Percentiles rank a stretch among this genome's conserved stretches.
phyloP scores from a whole-genome alignment of 805 yeast genomes.

The Barnettozyma sp. region DNA sequence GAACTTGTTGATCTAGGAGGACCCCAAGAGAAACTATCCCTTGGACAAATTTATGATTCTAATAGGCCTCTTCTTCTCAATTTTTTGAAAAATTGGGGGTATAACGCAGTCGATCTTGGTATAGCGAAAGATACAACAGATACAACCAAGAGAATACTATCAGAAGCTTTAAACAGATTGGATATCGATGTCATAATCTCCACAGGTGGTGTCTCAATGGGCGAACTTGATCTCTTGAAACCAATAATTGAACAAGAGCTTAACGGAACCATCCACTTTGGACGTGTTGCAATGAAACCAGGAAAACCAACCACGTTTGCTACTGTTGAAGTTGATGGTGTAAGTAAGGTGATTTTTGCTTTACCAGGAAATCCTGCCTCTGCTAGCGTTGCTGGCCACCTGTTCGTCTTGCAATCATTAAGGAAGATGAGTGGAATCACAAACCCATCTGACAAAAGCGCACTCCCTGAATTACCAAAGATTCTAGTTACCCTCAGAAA shows the following conservation, averaged over 20 bases:
- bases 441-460: constrained; percentile 7
- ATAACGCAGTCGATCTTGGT: constrained; percentile 40
- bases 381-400: constrained; percentile 39
- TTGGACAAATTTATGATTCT: constrained; percentile 44
- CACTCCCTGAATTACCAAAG: constrained; percentile 26
- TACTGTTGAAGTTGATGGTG: constrained; percentile 25
- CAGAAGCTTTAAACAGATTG: constrained; percentile 16
- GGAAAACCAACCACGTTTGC: constrained; percentile 57
- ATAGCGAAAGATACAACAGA: constrained; percentile 38
- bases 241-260: constrained; percentile 39
- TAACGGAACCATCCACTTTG: constrained; percentile 42
- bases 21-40: constrained; percentile 11
- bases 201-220: constrained; percentile 57
- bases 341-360: constrained; percentile 35
- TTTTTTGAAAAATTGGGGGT: constrained; percentile 30
- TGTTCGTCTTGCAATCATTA: constrained; percentile 43
- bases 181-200: constrained; percentile 40
- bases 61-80: constrained; percentile 42
- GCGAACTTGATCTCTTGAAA: constrained; percentile 45
- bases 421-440: constrained; percentile 31
- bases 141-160: constrained; percentile 24
- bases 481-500: constrained; percentile 30
- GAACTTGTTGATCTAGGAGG: constrained; percentile 35
- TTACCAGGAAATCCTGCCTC: constrained; percentile 55
- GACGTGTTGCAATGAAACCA: constrained; percentile 53